These are phyloP conservation scores for Exophiala lecanii-corni DNA, from an alignment of 2,329 filamentous ascomycete species.

Conservation along the genomic window DNA sequence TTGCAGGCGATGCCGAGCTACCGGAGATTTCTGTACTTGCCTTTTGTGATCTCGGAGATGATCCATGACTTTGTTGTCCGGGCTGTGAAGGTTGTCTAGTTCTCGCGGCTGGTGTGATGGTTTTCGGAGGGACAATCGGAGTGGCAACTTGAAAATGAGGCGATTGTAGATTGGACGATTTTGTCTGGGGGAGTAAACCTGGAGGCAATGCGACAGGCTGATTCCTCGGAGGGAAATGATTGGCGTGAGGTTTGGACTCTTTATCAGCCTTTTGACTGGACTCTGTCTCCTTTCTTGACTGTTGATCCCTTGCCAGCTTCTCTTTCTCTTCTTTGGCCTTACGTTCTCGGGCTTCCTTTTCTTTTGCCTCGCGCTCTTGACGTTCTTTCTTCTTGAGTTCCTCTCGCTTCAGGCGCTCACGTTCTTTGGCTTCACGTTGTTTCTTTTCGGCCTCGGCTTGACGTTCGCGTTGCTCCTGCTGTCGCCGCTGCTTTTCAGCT, in stretches of 20 bases:
- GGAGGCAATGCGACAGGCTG: slow-evolving; percentile 41
- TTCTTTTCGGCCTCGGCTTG: slow-evolving; percentile 84
- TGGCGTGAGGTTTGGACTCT: slow-evolving; percentile 45
- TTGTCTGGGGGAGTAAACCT: slow-evolving; percentile 50
- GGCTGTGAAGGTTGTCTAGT: slow-evolving; percentile 71
- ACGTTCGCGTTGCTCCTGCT: slow-evolving; percentile 79
- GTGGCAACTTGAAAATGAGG: slow-evolving; percentile 76
- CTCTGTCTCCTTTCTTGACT: slow-evolving; percentile 57
- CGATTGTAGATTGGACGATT: slow-evolving; percentile 57
- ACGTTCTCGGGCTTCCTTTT: slow-evolving; percentile 69
- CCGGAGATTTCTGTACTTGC: slow-evolving; percentile 56
- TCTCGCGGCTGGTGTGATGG: slow-evolving; percentile 71
- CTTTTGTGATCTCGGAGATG: slow-evolving; percentile 56
- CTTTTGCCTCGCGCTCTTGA: slow-evolving; percentile 55
- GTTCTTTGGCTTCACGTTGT: slow-evolving; percentile 70
- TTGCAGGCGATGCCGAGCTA: slow-evolving; percentile 56
- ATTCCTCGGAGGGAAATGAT: slow-evolving; percentile 28
- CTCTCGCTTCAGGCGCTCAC: slow-evolving; percentile 71
- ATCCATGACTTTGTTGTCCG: slow-evolving; percentile 70
- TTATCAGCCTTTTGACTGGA: slow-evolving; percentile 40
- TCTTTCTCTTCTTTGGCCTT: slow-evolving; percentile 60
- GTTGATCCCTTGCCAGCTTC: slow-evolving; percentile 42
- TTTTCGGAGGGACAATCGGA: slow-evolving; percentile 78
- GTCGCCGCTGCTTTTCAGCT: slow-evolving; percentile 71
- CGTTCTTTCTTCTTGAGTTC: slow-evolving; percentile 73